Percentiles rank a stretch among this genome's conserved stretches.
Conservation (phyloP, 331 rosid species). For the Pyrus hybrid region DNA sequence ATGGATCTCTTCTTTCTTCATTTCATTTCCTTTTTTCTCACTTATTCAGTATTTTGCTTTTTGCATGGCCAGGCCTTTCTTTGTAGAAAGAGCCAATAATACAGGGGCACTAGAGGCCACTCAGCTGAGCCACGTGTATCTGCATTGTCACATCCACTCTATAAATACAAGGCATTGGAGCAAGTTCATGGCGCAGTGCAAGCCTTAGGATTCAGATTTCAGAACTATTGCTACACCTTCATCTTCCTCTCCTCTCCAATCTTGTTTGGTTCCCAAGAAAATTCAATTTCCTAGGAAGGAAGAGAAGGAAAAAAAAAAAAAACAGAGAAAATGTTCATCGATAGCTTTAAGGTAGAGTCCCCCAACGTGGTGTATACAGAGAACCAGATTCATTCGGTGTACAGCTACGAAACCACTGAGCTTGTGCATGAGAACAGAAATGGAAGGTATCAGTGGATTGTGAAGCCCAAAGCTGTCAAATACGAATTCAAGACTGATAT, state of each 20-base stretch:
- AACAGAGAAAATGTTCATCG: constrained; percentile 53
- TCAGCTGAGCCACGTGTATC: constrained; percentile 31
- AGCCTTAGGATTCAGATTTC: background rate
- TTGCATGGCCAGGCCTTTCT: background rate
- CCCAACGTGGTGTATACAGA: constrained; percentile 69
- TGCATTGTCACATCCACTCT: background rate
- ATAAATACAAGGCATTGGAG: constrained; percentile 25
- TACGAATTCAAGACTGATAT: constrained; percentile 71
- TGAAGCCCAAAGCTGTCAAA: constrained; percentile 71
- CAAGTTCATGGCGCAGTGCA: background rate
- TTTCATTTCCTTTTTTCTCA: background rate
- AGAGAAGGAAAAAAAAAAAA: background rate
- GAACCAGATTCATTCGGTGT: constrained; percentile 71
- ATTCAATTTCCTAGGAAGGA: background rate
- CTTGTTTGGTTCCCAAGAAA: background rate
- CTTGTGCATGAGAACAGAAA: constrained; percentile 73
- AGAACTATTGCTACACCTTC: background rate
- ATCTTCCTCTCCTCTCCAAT: background rate
- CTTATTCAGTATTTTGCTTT: background rate
- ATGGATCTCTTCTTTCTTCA: too few species aligned
- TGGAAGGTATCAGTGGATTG: constrained; percentile 79
- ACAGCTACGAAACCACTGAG: constrained; percentile 80
- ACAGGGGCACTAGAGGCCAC: constrained; percentile 4
- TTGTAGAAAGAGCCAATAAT: too few species aligned
- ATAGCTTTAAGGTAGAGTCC: constrained; percentile 81